Evolutionary conservation across 1,284 basidiomycete genomes (phyloP).

Genomic region (Trichosporon asahii): DNA sequence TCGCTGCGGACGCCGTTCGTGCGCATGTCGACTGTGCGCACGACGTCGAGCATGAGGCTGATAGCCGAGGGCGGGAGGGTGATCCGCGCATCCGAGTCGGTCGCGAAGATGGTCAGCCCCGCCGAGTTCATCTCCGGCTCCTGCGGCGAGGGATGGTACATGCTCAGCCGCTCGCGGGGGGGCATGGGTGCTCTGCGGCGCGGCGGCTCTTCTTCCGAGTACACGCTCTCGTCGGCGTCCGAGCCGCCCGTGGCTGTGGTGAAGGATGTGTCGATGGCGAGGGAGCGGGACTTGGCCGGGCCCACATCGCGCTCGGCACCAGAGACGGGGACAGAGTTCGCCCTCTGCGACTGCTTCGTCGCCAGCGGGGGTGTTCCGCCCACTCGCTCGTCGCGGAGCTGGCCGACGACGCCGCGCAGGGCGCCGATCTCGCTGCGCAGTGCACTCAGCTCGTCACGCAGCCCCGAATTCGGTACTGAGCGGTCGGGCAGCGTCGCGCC

Average conservation of each 20-base stretch:
- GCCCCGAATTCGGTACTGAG: constrained; percentile 7
- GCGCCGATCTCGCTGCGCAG: constrained; percentile 39
- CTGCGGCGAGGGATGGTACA: neutral
- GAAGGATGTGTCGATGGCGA: neutral
- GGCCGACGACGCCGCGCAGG: constrained; percentile 38
- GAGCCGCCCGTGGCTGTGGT: neutral
- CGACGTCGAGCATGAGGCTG: constrained; percentile 10
- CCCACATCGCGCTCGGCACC: too few relatives aligned
- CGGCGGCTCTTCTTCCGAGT: neutral
- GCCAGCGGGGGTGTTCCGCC: neutral
- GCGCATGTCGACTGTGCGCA: neutral
- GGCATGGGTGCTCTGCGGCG: neutral
- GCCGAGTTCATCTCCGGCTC: neutral
- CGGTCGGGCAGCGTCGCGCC: constrained; percentile 2
- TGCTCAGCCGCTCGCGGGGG: neutral
- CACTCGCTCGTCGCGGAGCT: constrained; percentile 27
- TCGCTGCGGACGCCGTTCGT: neutral
- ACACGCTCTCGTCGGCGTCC: neutral
- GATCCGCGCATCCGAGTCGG: neutral
- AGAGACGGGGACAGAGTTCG: neutral
- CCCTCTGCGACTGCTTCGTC: neutral
- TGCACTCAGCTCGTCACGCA: constrained; percentile 35
- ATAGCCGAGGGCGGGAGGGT: neutral
- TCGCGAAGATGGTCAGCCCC: neutral
- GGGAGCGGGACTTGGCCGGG: neutral